Evolutionary conservation across 805 yeast species (phyloP).

Genomic region (Ogataea minuta): DNA sequence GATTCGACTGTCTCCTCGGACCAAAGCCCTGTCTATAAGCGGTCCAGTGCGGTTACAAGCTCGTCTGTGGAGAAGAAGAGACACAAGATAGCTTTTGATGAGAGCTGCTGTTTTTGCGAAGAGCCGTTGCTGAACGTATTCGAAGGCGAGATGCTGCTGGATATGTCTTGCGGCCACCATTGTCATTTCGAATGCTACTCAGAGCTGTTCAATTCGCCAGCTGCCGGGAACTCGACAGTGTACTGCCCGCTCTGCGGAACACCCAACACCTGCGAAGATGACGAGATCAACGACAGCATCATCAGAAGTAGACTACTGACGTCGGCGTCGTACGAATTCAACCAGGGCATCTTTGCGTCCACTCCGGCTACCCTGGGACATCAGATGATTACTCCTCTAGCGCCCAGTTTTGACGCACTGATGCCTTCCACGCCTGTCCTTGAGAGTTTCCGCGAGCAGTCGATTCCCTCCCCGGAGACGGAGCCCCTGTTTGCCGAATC

Average conservation of each 20-base stretch:
- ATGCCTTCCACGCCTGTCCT: constrained; percentile 26
- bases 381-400: constrained; percentile 10
- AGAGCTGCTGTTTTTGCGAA: constrained; percentile 43
- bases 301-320: constrained; percentile 14
- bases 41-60: constrained; percentile 12
- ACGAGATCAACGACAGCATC: constrained; percentile 17
- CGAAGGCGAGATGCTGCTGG: constrained; percentile 42
- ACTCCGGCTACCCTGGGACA: constrained; percentile 14
- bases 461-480: constrained; percentile 15
- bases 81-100: constrained; percentile 12
- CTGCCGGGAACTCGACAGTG: constrained; percentile 4
- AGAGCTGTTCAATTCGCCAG: constrained; percentile 24
- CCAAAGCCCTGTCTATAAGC: constrained; percentile 16
- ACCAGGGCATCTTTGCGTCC: constrained; percentile 11
- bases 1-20: constrained; percentile 16
- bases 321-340: constrained; percentile 6
- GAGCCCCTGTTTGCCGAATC: constrained; percentile 15
- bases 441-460: constrained; percentile 15
- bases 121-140: constrained; percentile 40
- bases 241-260: constrained; percentile 23
- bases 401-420: constrained; percentile 4
- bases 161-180: constrained; percentile 42
- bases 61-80: constrained; percentile 9
- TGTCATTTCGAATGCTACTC: constrained; percentile 45
- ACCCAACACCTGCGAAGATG: constrained; percentile 15